Conservation (phyloP, 75 land plant genomes). For the Cunninghamia lanceolata region DNA sequence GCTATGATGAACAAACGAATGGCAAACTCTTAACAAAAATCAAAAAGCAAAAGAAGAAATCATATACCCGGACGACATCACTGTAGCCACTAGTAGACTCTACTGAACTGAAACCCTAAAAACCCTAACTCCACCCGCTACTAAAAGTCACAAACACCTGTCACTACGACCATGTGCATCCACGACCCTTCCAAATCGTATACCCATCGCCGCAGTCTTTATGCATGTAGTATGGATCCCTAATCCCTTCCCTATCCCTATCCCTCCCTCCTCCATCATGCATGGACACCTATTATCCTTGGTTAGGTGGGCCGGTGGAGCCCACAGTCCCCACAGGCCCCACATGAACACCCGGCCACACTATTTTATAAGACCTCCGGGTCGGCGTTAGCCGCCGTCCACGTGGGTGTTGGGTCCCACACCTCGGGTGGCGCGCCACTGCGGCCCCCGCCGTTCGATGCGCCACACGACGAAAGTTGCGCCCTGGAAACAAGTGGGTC, state of each 20-base stretch:
- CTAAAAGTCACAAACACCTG: not conserved
- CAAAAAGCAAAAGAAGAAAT: slow-evolving; percentile 9
- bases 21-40: not conserved
- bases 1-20: slow-evolving; percentile 8
- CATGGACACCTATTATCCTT: not conserved
- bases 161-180: not conserved
- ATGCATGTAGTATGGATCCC: too few species aligned
- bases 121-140: not conserved
- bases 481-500: slow-evolving; percentile 7
- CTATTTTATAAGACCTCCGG: not conserved
- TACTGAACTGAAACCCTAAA: not conserved
- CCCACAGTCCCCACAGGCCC: not conserved
- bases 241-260: not conserved
- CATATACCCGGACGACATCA: not conserved
- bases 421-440: not conserved
- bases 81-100: slow-evolving; percentile 1
- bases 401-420: slow-evolving; percentile 6
- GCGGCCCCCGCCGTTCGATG: slow-evolving; percentile 1
- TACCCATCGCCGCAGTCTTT: not conserved
- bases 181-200: too few species aligned
- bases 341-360: not conserved
- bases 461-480: slow-evolving; percentile 10
- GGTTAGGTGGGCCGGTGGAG: not conserved
- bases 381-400: slow-evolving; percentile 14
- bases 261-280: not conserved